Evolutionary conservation across 2,329 filamentous ascomycete species (phyloP).

Genomic region (Trichoderma sp.): DNA sequence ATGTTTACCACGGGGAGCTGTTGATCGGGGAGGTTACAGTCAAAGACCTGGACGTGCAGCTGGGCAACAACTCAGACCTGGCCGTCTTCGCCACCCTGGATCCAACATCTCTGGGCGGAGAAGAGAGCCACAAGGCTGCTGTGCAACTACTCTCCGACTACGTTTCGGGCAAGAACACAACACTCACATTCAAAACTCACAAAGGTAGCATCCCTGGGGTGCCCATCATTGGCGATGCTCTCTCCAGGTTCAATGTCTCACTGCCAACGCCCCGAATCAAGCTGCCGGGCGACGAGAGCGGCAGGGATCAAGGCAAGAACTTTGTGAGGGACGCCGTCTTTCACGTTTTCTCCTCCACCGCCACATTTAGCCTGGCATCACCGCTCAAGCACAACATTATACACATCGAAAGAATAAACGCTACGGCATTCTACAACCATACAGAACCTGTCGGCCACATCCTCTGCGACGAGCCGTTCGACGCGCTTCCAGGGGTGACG

Average conservation of each 20-base stretch:
- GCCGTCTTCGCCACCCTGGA: conserved; percentile 73
- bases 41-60: conserved; percentile 62
- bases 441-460: conserved; percentile 78
- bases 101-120: conserved; percentile 63
- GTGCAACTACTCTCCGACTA: conserved; percentile 80
- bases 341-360: conserved; percentile 83
- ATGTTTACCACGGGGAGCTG: conserved; percentile 72
- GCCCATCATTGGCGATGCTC: conserved; percentile 69
- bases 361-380: conserved; percentile 79
- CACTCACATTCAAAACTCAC: conserved; percentile 72
- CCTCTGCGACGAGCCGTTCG: conserved; percentile 71
- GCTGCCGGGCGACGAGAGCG: conserved; percentile 53
- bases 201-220: conserved; percentile 71
- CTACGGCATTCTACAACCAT: conserved; percentile 82
- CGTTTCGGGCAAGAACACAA: conserved; percentile 84
- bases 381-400: conserved; percentile 74
- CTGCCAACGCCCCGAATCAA: conserved; percentile 70
- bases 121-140: conserved; percentile 63
- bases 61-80: conserved; percentile 73
- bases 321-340: conserved; percentile 88
- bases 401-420: conserved; percentile 77
- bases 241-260: conserved; percentile 72
- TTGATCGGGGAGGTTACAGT: conserved; percentile 75
- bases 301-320: conserved; percentile 48
- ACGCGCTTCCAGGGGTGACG: conserved; percentile 72